Conservation (phyloP, 345 rosid species). For the Chamaenerion angustifolium region DNA sequence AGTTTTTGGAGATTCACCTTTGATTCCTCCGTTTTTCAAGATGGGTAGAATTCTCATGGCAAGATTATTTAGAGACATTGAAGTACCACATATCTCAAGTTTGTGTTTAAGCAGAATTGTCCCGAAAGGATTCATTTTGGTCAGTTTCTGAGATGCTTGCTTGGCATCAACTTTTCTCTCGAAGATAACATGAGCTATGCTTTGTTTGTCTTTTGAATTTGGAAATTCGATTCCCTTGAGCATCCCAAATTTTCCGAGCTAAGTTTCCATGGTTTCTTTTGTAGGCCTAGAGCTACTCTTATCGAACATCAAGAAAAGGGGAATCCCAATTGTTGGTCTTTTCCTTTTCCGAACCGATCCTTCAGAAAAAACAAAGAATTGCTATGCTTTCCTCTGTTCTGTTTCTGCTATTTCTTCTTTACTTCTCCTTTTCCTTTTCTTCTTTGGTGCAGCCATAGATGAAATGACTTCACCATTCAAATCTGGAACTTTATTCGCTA, state of each 20-base stretch:
- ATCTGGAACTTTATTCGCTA: not conserved
- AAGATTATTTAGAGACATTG: slow-evolving; percentile 1
- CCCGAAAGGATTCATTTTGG: slow-evolving; percentile 42
- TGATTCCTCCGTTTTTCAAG: slow-evolving; percentile 6
- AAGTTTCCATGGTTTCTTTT: slow-evolving; percentile 35
- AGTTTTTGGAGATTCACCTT: not conserved
- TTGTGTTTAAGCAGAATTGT: slow-evolving; percentile 25
- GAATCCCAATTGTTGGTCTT: slow-evolving; percentile 37
- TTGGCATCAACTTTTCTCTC: slow-evolving; percentile 33
- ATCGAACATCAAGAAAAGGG: slow-evolving; percentile 51
- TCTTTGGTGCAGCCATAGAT: slow-evolving; percentile 11
- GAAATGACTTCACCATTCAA: slow-evolving; percentile 2
- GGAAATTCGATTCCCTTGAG: slow-evolving; percentile 48
- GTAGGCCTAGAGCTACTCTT: slow-evolving; percentile 49
- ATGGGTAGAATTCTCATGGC: slow-evolving; percentile 1
- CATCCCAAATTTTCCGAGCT: slow-evolving; percentile 54
- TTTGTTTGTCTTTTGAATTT: slow-evolving; percentile 19
- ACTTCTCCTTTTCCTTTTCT: slow-evolving; percentile 36
- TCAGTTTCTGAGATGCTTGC: slow-evolving; percentile 50
- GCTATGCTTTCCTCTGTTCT: slow-evolving; percentile 2
- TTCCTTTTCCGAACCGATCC: slow-evolving; percentile 31
- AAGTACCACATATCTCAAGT: slow-evolving; percentile 15
- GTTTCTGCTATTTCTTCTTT: slow-evolving; percentile 21
- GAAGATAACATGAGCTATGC: slow-evolving; percentile 47
- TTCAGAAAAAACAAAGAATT: slow-evolving; percentile 11